These are phyloP conservation scores for Fusarium camptoceras DNA, from an alignment of 2,329 filamentous ascomycete genomes.

Conservation along the genomic window DNA sequence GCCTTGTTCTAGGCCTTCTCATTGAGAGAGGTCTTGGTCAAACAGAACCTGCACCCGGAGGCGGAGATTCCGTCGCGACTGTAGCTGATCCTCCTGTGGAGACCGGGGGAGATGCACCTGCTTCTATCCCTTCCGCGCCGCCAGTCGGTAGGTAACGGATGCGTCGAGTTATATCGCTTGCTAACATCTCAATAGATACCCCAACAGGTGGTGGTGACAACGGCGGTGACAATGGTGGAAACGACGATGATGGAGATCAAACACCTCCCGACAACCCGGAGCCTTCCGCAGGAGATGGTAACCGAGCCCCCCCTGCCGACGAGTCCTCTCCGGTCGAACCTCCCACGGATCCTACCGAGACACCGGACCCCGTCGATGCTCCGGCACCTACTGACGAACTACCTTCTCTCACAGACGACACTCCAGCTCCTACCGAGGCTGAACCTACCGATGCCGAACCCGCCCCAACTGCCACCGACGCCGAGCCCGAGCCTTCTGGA, in stretches of 20 bases:
- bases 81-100: neutral
- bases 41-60: neutral
- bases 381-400: neutral
- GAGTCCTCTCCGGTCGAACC: neutral
- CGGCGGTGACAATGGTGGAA: neutral
- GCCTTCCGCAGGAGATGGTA: neutral
- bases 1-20: slow-evolving; percentile 1
- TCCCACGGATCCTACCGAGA: neutral
- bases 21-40: slow-evolving; percentile 3
- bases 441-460: neutral
- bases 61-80: neutral
- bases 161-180: accelerated
- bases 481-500: neutral
- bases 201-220: neutral
- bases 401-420: neutral
- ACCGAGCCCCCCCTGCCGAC: neutral
- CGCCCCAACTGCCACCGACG: neutral
- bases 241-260: neutral
- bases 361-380: neutral
- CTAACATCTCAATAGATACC: neutral
- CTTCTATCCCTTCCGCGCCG: neutral
- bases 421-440: neutral
- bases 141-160: neutral
- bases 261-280: neutral
- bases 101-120: neutral